Base-by-base conservation (phyloP, 495 filamentous ascomycete genomes). In the Daldinia concentrica region DNA sequence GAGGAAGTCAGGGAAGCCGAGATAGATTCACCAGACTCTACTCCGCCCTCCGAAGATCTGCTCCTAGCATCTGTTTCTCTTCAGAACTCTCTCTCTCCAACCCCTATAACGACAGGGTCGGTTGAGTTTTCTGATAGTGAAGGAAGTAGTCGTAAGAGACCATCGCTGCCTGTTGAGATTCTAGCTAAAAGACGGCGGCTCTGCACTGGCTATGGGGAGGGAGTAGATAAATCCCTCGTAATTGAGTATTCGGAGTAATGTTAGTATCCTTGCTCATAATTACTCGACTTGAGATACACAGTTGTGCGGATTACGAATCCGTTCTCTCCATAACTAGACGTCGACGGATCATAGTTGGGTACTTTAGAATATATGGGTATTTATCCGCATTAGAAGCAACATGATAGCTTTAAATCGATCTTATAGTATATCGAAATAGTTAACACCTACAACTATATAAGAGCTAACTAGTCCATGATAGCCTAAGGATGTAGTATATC, bases 81-180 rank as follows among this genome's bases (percentile, higher is more conserved):
- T 3, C 30, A 8, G 12, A 52, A 52, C 14, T 52, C n/a, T 1
- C 11, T 15, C 22, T 58, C 56, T 17, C 14, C 29, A 3, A 73
- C 70, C 7, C 70, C 70, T 7, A 51, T 66, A 9, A 73, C 70
- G 30, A 73, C 50, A 50, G 70, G 61, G 24, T 67, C 64, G 15
- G 54, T n/a, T 17, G 64, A 39, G 2, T 22, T 56, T 1, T 72
- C 69, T 14, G 69, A 72, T n/a, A 24, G 19, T 14, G 70, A 68
- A n/a, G 58, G 27, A 12, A 52, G 27, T 11, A 11, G 48, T 19
- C 65, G 50, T 7, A 73, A 73, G 50, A 64, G 70, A 30, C 50
- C 50, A 7, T 3, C 50, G 39, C 19, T 62, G 1, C 54, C 55
- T 12, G 60, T 68, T 15, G 64, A 64, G 55, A 57, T 60, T 15